Percentiles rank a stretch among this genome's conserved stretches.
phyloP scores from a whole-genome alignment of 73 alveolate species.

The Urostyla sp. region DNA sequence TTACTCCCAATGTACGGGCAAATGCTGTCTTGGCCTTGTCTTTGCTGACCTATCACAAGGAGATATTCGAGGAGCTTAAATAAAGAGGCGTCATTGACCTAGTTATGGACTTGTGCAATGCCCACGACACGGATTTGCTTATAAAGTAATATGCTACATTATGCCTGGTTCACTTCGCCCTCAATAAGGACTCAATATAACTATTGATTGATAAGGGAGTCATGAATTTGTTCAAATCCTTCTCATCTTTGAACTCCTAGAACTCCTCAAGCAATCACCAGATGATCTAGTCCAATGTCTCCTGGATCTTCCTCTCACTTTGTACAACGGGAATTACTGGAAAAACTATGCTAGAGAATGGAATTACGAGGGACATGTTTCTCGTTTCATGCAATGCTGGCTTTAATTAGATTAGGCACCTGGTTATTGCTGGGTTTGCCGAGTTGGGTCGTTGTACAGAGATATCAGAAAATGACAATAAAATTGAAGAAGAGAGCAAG shows the following conservation, averaged over 20 bases:
- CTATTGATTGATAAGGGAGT: constrained; percentile 67
- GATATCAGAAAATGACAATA: constrained; percentile 13
- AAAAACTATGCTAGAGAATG: constrained; percentile 72
- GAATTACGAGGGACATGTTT: constrained; percentile 79
- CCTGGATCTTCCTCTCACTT: constrained; percentile 74
- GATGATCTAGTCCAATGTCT: constrained; percentile 66
- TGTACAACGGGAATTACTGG: constrained; percentile 76
- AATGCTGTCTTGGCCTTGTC: constrained; percentile 74
- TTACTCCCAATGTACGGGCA: constrained; percentile 51
- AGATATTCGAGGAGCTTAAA: constrained; percentile 66
- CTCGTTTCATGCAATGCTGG: constrained; percentile 72
- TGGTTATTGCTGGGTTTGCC: constrained; percentile 78
- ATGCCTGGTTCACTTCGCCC: constrained; percentile 74
- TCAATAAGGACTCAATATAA: constrained; percentile 66
- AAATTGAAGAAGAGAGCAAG: constrained; percentile 34
- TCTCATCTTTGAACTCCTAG: no score
- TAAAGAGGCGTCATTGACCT: constrained; percentile 70
- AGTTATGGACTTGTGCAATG: constrained; percentile 73
- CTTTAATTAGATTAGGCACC: constrained; percentile 66
- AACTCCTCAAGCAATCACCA: constrained; percentile 41
- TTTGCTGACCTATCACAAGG: constrained; percentile 69
- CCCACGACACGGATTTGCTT: constrained; percentile 47
- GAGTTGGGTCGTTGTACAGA: constrained; percentile 74
- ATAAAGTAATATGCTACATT: constrained; percentile 64
- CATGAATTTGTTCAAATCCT: constrained; percentile 68